Percentiles rank a stretch among this genome's conserved stretches.
Evolutionary conservation across 2,329 filamentous ascomycete genomes (phyloP).

Genomic region (Venturia asperata): DNA sequence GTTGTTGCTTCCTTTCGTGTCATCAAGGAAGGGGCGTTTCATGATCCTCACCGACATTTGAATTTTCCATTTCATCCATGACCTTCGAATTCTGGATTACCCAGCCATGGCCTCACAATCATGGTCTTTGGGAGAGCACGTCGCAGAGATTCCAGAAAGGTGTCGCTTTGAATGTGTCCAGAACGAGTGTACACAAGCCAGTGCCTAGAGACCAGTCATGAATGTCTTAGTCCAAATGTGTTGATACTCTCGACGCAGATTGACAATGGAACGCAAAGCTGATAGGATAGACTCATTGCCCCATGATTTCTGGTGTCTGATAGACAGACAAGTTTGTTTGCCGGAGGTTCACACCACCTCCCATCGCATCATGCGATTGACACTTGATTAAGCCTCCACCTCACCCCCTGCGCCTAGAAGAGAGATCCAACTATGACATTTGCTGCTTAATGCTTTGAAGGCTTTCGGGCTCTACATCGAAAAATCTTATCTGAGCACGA

Average conservation of each 20-base stretch:
- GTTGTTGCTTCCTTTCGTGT: not conserved
- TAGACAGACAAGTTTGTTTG: too few relatives aligned
- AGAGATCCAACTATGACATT: slow-evolving; percentile 17
- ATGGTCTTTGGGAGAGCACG: too few relatives aligned
- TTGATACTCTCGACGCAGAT: too few relatives aligned
- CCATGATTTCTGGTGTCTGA: too few relatives aligned
- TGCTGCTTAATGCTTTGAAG: slow-evolving; percentile 27
- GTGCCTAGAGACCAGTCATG: too few relatives aligned
- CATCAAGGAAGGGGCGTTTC: slow-evolving; percentile 3
- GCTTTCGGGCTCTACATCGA: slow-evolving; percentile 30
- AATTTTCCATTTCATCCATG: not conserved
- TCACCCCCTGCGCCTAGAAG: not conserved
- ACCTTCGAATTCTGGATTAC: not conserved
- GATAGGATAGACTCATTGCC: too few relatives aligned
- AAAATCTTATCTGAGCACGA: slow-evolving; percentile 33
- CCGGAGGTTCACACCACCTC: not conserved
- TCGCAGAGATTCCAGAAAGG: not conserved
- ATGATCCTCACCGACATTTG: not conserved
- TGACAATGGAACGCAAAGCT: too few relatives aligned
- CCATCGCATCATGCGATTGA: not conserved
- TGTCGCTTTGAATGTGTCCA: not conserved
- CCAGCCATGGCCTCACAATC: not conserved
- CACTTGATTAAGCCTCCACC: not conserved
- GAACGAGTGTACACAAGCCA: too few relatives aligned
- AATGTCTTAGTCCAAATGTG: too few relatives aligned